Base-by-base conservation (phyloP, 805 yeast genomes). In the Yamadazyma nakazawae region DNA sequence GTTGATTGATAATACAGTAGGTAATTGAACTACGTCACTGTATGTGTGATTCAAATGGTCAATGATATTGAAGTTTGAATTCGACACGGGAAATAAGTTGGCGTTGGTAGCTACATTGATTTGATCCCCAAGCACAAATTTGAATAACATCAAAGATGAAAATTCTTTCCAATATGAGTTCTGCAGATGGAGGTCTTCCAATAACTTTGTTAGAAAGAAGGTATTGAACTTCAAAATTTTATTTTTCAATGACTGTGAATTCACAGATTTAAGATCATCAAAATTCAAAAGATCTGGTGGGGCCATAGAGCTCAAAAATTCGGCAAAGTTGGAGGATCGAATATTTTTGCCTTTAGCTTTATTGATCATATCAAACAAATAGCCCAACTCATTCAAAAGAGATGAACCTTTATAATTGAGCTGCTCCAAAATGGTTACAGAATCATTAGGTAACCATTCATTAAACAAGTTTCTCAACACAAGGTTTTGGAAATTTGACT, bases 301-400 rank as follows among this genome's bases (percentile, higher is more conserved):
- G 1, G 50, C 52, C 47, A 61, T 61, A n/a, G 64, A 56, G 45
- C 58, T 64, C 44, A 72, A 53, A 5, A 63, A 60, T 40, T 67
- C 67, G 2, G 72, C 84, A 58, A 92, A 89, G 60, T 94, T 94
- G 1, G 90, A 73, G 0, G 96, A 85, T 34, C 88, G 80, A 56
- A 92, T 89, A 54, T 86, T 88, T 34, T 79, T 77, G 0, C 96
- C 94, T 12, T 76, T 67, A 0, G 96, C 89, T 61, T 88, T 87
- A 36, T 76, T 76, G 66, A 92, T 76, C 99, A 94, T 92, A 59
- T 95, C 98, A 65, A 81, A 88, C 12, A 95, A 68, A 52, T 89
- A 88, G 0, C 97, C 99, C 39, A 91, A 67, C 60, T 94, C 97
- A 41, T 87, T 82, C 24, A 90, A 64, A 2, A 91, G 61, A 2